Conservation (phyloP, 1,139 yeast genomes). For the Protomyces inundatus region DNA sequence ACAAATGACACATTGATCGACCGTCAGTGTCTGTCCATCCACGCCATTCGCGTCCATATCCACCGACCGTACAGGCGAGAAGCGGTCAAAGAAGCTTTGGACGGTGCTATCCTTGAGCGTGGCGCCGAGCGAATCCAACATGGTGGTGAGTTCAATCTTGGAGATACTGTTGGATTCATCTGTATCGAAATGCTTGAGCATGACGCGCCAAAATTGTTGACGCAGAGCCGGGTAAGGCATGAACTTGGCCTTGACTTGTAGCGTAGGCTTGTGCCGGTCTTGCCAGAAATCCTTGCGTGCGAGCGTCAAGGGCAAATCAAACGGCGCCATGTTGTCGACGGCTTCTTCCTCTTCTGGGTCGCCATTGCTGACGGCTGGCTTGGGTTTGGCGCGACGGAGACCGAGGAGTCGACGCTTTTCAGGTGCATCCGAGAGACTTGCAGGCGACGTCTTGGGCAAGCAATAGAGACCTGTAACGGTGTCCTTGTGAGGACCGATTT, state of each 20-base stretch:
- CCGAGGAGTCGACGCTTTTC: constrained; percentile 1
- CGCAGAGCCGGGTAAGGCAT: constrained; percentile 63
- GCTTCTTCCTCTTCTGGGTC: neutral
- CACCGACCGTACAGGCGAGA: constrained; percentile 27
- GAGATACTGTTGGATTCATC: constrained; percentile 48
- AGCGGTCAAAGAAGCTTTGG: constrained; percentile 40
- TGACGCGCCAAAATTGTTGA: constrained; percentile 62
- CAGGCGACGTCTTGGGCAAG: neutral
- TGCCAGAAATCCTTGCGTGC: constrained; percentile 37
- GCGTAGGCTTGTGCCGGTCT: constrained; percentile 49
- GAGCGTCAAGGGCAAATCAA: constrained; percentile 36
- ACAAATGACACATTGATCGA: constrained; percentile 56
- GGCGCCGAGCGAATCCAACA: constrained; percentile 62
- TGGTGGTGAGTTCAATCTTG: constrained; percentile 52
- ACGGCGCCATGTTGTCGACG: constrained; percentile 1
- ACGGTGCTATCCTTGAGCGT: constrained; percentile 39
- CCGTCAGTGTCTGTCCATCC: constrained; percentile 47
- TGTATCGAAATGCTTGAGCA: constrained; percentile 53
- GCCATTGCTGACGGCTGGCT: neutral
- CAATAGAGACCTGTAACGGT: constrained; percentile 33
- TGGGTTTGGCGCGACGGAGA: neutral
- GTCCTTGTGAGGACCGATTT: constrained; percentile 39
- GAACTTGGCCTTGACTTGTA: constrained; percentile 60
- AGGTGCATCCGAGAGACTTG: neutral
- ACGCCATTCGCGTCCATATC: constrained; percentile 12